Percentiles rank a stretch among this genome's conserved stretches.
Conservation (phyloP, 2,329 filamentous ascomycete genomes). For the Dendryphion nanum region DNA sequence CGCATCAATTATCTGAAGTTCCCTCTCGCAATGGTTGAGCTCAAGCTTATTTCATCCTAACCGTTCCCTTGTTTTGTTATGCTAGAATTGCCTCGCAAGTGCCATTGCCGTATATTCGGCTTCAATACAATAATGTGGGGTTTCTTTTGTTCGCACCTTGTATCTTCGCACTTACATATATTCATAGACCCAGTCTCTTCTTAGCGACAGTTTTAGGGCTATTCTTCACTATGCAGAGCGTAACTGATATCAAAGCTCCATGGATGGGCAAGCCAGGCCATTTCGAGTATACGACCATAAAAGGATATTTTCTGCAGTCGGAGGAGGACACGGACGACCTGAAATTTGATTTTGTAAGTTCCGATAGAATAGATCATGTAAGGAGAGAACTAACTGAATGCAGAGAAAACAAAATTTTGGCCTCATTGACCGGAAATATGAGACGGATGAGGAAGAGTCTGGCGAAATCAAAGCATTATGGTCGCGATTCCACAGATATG, state of each 20-base stretch:
- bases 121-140: neutral
- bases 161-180: no score
- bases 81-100: no score
- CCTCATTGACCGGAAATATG: constrained; percentile 61
- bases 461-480: constrained; percentile 55
- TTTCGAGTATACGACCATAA: constrained; percentile 59
- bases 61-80: no score
- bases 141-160: no score
- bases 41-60: no score
- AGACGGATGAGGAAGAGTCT: constrained; percentile 39
- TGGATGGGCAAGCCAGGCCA: constrained; percentile 25
- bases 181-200: constrained; percentile 6
- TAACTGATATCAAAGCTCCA: neutral
- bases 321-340: constrained; percentile 54
- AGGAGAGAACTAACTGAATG: neutral
- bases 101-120: neutral
- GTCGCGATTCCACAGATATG: constrained; percentile 60
- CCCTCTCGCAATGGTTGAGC: no score
- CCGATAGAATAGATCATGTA: neutral
- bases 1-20: no score
- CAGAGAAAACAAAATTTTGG: constrained; percentile 64
- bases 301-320: constrained; percentile 65
- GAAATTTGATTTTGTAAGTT: constrained; percentile 63
- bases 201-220: constrained; percentile 6
- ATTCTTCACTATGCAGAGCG: constrained; percentile 9